A percentile compares a stretch with the other conserved stretches of the same genome.
Evolutionary conservation across 2,329 filamentous ascomycete species (phyloP).

Genomic region (Thyridium curvatum): DNA sequence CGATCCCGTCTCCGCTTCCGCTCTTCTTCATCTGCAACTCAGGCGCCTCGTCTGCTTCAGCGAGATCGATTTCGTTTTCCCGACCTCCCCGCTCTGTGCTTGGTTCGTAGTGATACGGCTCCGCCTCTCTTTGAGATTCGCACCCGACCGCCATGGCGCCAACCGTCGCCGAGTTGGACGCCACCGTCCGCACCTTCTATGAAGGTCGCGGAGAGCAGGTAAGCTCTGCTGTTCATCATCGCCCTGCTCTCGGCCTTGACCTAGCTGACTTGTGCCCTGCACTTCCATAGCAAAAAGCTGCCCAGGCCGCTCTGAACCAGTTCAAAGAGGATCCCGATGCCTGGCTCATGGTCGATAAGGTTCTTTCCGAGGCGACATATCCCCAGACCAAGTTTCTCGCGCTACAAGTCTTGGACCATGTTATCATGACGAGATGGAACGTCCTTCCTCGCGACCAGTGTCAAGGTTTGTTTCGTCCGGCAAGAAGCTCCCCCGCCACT

Average conservation of each 20-base stretch:
- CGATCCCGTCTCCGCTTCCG: too few relatives aligned
- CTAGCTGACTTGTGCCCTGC: conserved; percentile 30
- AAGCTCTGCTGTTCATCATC: conserved; percentile 27
- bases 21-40: too few relatives aligned
- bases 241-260: conserved; percentile 7
- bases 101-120: too few relatives aligned
- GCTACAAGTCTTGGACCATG: conserved; percentile 93
- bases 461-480: conserved; percentile 55
- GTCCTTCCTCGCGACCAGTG: conserved; percentile 94
- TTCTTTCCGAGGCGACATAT: conserved; percentile 87
- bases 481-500: neutral
- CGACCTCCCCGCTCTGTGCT: too few relatives aligned
- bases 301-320: conserved; percentile 89
- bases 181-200: conserved; percentile 93
- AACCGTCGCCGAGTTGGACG: conserved; percentile 91
- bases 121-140: too few relatives aligned
- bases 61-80: too few relatives aligned
- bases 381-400: conserved; percentile 96
- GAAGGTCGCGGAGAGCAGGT: conserved; percentile 93
- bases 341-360: conserved; percentile 96
- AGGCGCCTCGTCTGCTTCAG: too few relatives aligned
- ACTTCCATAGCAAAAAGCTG: conserved; percentile 77
- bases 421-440: conserved; percentile 99
- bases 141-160: conserved; percentile 49
- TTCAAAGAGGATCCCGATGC: conserved; percentile 99